Conservation (phyloP, 768 basidiomycete species). For the Phanerochaete sordida region DNA sequence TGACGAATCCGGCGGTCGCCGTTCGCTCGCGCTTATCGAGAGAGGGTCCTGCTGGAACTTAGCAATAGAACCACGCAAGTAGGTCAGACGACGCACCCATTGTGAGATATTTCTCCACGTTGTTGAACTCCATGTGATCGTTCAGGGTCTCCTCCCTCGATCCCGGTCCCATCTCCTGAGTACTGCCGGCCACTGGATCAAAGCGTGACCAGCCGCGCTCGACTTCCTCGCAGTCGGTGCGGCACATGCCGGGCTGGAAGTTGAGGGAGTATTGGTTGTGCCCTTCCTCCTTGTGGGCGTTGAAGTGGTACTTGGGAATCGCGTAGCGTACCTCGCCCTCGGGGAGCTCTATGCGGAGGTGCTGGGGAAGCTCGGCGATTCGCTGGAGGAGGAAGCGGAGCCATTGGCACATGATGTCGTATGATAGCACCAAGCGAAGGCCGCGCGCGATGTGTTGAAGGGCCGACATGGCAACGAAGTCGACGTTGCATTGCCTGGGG, state of each 20-base stretch:
- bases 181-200: conserved; percentile 29
- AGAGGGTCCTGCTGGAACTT: no score
- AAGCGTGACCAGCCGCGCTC: conserved; percentile 35
- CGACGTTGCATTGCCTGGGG: conserved; percentile 20
- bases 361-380: neutral
- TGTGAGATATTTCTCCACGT: conserved; percentile 31
- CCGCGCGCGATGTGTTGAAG: neutral
- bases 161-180: conserved; percentile 34
- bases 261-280: conserved; percentile 30
- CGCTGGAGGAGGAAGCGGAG: neutral
- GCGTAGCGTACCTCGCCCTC: conserved; percentile 11
- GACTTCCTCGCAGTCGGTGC: conserved; percentile 33
- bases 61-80: neutral
- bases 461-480: conserved; percentile 15
- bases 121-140: conserved; percentile 31
- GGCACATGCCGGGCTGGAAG: conserved; percentile 24
- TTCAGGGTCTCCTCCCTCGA: conserved; percentile 32
- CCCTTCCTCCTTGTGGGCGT: conserved; percentile 29
- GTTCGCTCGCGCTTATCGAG: neutral
- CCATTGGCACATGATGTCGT: conserved; percentile 25
- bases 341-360: neutral
- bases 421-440: conserved; percentile 6
- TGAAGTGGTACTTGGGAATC: conserved; percentile 38
- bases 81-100: conserved; percentile 22
- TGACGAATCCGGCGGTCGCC: neutral